Evolutionary conservation across 2,329 filamentous ascomycete species (phyloP), one percentile per base, ranked within the genome.

Genomic region (Biscogniauxia mediterranea): DNA sequence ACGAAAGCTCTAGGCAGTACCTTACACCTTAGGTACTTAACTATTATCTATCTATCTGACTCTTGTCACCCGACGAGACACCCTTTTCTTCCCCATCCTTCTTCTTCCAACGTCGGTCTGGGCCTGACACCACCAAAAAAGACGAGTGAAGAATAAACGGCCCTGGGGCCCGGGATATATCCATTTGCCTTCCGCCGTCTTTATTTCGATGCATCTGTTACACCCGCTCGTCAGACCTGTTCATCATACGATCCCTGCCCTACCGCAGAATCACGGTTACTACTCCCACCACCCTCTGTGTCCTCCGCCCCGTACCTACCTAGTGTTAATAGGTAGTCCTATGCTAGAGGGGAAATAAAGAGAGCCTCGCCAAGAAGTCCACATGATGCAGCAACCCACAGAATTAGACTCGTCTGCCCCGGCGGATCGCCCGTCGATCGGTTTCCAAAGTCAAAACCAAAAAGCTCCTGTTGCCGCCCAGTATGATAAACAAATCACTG

Each of bases 331-430:
- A 28, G 26, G 8, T 5, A 28, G 26, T 5, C 54, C 17, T 46
- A 52, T 54, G 8, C 23, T 15, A 50, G 53, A 56, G n/a, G 46
- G n/a, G 19, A 28, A 54, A 55, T 52, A 20, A 46, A 56, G 57
- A 50, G 13, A 56, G 42, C 60, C 49, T 55, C 58, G 57, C 60
- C 32, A 52, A 54, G 11, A 9, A 23, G 23, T 54, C 46, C 61
- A 62, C 57, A 65, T 63, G 61, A 61, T 66, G 60, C 56, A 62
- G 23, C 62, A 57, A 56, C 51, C 63, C 64, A 61, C 63, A 59
- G 58, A 67, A 59, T 57, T 42, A 63, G 62, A 60, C 32, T 65
- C 66, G 60, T 63, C 66, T 62, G 66, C 62, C 63, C 63, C 67
- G 62, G 65, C 58, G 58, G 61, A 61, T 59, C 56, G 64, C 54